Percentiles rank a stretch among this genome's conserved stretches.
phyloP scores from a whole-genome alignment of 2,329 filamentous ascomycete genomes.

The Zalaria sp. region DNA sequence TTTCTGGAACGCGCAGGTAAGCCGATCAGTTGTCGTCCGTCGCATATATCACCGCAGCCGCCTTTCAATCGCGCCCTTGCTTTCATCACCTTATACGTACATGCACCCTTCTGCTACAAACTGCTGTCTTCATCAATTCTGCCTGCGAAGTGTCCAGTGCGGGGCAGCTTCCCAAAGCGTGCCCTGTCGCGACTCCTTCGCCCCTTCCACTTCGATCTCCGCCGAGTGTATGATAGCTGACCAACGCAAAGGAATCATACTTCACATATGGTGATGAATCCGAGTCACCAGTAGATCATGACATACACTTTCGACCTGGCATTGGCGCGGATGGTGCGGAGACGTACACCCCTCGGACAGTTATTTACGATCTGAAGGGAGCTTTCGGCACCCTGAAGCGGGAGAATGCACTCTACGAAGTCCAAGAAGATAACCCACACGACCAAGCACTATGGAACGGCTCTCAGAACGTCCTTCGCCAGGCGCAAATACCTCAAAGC shows the following conservation, averaged over 20 bases:
- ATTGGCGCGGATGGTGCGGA: slow-evolving; percentile 71
- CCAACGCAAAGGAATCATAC: slow-evolving; percentile 64
- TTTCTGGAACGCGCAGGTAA: slow-evolving; percentile 90
- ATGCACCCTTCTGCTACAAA: too few relatives aligned
- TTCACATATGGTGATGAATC: slow-evolving; percentile 71
- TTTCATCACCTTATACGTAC: too few relatives aligned
- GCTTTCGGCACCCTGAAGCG: slow-evolving; percentile 80
- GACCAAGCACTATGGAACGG: slow-evolving; percentile 31
- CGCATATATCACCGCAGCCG: too few relatives aligned
- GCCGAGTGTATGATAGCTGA: too few relatives aligned
- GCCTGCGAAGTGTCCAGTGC: too few relatives aligned
- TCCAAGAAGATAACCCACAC: slow-evolving; percentile 28
- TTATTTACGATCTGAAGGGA: slow-evolving; percentile 92
- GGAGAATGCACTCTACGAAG: slow-evolving; percentile 76
- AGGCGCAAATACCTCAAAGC: slow-evolving; percentile 52
- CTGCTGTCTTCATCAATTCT: too few relatives aligned
- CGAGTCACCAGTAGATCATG: slow-evolving; percentile 59
- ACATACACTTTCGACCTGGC: slow-evolving; percentile 78
- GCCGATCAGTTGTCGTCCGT: slow-evolving; percentile 1
- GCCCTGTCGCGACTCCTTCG: too few relatives aligned
- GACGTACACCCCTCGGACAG: slow-evolving; percentile 78
- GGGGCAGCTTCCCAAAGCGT: too few relatives aligned
- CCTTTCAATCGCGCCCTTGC: too few relatives aligned
- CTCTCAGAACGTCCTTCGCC: slow-evolving; percentile 45
- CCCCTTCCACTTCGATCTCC: too few relatives aligned